Conservation (phyloP, 345 rosid species). For the Rhodamnia argentea region DNA sequence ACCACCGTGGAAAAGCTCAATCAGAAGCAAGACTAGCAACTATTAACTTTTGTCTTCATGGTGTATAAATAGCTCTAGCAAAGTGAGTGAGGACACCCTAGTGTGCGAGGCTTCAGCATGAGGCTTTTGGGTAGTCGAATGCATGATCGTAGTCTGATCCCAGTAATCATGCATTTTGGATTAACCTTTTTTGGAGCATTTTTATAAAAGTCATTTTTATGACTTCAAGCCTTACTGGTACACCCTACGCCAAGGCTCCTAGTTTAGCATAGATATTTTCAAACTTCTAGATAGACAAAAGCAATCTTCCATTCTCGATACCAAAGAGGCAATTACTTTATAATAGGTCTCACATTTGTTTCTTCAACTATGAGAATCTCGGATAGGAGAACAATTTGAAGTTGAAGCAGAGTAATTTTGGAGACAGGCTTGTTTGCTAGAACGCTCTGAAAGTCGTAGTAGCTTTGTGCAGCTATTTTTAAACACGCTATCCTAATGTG, state of each 20-base stretch:
- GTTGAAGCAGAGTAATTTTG: neutral
- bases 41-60: neutral
- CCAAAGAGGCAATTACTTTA: neutral
- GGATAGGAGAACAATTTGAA: neutral
- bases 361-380: neutral
- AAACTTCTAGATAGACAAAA: neutral
- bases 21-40: neutral
- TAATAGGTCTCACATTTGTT: neutral
- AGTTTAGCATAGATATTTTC: neutral
- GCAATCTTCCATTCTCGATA: neutral
- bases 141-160: neutral
- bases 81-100: neutral
- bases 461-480: neutral
- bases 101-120: neutral
- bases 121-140: neutral
- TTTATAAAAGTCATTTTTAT: neutral
- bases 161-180: neutral
- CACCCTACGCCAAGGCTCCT: neutral
- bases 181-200: neutral
- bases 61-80: neutral
- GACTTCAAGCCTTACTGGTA: neutral
- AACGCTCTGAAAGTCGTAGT: neutral
- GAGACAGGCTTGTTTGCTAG: neutral
- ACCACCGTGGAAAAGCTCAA: neutral
- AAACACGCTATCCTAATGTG: neutral